Evolutionary conservation across 169 alveolate species (phyloP).

Genomic region (Plasmodium fragile): DNA sequence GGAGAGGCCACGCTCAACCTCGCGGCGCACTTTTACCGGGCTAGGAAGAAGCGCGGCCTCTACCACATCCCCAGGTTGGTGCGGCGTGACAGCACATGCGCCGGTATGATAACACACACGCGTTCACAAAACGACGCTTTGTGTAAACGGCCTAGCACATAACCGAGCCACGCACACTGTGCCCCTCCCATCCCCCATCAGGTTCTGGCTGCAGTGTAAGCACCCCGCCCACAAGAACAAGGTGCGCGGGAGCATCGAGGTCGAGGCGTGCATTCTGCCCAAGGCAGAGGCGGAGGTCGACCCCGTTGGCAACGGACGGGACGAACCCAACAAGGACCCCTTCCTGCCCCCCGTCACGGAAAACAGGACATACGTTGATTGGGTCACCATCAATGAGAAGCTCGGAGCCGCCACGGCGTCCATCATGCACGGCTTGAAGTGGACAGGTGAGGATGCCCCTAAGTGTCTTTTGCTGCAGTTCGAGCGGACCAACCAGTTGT

Average conservation of each 20-base stretch:
- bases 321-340: conserved; percentile 93
- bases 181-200: background rate
- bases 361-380: conserved; percentile 91
- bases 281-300: conserved; percentile 87
- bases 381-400: conserved; percentile 91
- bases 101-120: too few species aligned
- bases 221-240: conserved; percentile 88
- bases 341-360: conserved; percentile 90
- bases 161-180: background rate
- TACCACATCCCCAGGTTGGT: conserved; percentile 85
- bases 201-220: conserved; percentile 85
- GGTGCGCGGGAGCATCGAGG: conserved; percentile 90
- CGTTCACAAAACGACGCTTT: background rate
- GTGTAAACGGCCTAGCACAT: background rate
- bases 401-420: conserved; percentile 87
- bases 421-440: conserved; percentile 84
- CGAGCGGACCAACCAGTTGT: background rate
- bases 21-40: conserved; percentile 87
- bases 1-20: conserved; percentile 90
- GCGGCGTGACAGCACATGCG: too few species aligned
- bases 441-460: conserved; percentile 76
- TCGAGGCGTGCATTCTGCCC: conserved; percentile 89
- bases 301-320: conserved; percentile 94
- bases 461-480: background rate
- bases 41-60: conserved; percentile 82